Conservation (phyloP, 192 early-diverging fungal genomes). For the Coemansia sp. region DNA sequence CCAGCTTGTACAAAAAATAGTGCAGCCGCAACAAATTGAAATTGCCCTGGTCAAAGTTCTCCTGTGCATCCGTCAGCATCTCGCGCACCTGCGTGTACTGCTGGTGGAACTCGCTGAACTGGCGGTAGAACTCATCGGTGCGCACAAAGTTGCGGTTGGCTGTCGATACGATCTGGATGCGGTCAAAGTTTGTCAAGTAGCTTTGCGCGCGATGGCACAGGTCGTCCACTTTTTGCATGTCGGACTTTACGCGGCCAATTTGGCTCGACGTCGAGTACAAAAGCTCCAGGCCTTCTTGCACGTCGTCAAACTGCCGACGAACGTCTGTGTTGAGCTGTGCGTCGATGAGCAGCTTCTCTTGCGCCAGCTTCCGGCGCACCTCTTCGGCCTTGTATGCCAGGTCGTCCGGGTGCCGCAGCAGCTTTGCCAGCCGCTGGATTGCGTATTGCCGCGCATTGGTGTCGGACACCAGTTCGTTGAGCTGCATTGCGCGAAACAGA, state of each 20-base stretch:
- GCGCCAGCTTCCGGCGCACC: slow-evolving; percentile 77
- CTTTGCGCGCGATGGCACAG: slow-evolving; percentile 83
- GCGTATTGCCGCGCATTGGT: slow-evolving; percentile 69
- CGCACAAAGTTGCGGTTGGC: slow-evolving; percentile 94
- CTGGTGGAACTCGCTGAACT: slow-evolving; percentile 84
- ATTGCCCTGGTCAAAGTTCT: slow-evolving; percentile 47
- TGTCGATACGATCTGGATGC: slow-evolving; percentile 89
- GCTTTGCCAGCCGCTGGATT: slow-evolving; percentile 74
- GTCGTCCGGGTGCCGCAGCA: slow-evolving; percentile 91
- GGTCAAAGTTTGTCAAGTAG: slow-evolving; percentile 86
- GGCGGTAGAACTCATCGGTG: slow-evolving; percentile 79
- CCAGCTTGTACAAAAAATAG: slow-evolving; percentile 82
- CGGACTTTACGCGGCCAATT: slow-evolving; percentile 63
- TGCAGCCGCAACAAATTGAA: slow-evolving; percentile 83
- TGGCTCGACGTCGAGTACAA: slow-evolving; percentile 64
- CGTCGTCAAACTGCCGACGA: slow-evolving; percentile 87
- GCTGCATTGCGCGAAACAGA: slow-evolving; percentile 8
- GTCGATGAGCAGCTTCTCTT: slow-evolving; percentile 89
- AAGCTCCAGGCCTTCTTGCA: slow-evolving; percentile 83
- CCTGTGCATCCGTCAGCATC: slow-evolving; percentile 68
- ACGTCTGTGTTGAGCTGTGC: slow-evolving; percentile 95
- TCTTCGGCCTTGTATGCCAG: slow-evolving; percentile 78
- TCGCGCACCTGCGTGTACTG: slow-evolving; percentile 70
- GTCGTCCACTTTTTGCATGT: slow-evolving; percentile 81
- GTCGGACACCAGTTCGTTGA: slow-evolving; percentile 34